Percentiles rank a stretch among this genome's conserved stretches.
These are phyloP conservation scores for Flagelloscypha sp. DNA, from an alignment of 768 basidiomycete species.

Conservation along the genomic window DNA sequence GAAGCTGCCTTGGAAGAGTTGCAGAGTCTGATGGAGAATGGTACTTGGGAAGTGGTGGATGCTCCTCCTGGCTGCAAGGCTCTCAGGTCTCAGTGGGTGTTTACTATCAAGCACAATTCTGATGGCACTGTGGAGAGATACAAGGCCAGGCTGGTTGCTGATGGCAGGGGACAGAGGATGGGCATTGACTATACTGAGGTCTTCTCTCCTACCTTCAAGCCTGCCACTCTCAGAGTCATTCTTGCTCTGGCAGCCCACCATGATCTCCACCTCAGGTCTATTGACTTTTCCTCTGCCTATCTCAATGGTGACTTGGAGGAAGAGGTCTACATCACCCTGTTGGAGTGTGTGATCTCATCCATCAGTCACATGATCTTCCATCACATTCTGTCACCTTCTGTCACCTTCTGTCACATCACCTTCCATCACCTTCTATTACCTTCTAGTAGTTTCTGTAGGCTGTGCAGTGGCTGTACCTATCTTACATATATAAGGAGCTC, in stretches of 20 bases:
- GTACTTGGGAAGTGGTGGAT: slow-evolving; percentile 12
- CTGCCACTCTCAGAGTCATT: slow-evolving; percentile 6
- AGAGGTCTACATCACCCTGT: slow-evolving; percentile 17
- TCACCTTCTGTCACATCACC: no score
- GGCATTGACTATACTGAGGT: slow-evolving; percentile 21
- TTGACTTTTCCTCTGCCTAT: slow-evolving; percentile 14
- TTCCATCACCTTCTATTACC: no score
- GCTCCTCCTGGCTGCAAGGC: slow-evolving; percentile 16
- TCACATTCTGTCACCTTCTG: no score
- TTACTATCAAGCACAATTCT: slow-evolving; percentile 18
- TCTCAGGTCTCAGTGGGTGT: slow-evolving; percentile 20
- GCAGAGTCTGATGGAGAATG: background rate
- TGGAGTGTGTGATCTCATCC: no score
- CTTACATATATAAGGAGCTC: no score
- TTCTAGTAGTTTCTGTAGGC: no score
- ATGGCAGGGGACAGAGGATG: slow-evolving; percentile 16
- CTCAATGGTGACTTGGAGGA: slow-evolving; percentile 14
- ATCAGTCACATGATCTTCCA: no score
- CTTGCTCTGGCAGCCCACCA: slow-evolving; percentile 15
- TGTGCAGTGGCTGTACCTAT: no score
- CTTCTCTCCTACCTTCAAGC: slow-evolving; percentile 11
- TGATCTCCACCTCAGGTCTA: slow-evolving; percentile 11
- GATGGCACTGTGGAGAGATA: slow-evolving; percentile 15
- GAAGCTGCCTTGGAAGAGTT: slow-evolving; percentile 12
- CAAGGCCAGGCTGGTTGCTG: slow-evolving; percentile 24